Conservation (phyloP, 208 protist genomes). For the Trypanosoma scelopori region DNA sequence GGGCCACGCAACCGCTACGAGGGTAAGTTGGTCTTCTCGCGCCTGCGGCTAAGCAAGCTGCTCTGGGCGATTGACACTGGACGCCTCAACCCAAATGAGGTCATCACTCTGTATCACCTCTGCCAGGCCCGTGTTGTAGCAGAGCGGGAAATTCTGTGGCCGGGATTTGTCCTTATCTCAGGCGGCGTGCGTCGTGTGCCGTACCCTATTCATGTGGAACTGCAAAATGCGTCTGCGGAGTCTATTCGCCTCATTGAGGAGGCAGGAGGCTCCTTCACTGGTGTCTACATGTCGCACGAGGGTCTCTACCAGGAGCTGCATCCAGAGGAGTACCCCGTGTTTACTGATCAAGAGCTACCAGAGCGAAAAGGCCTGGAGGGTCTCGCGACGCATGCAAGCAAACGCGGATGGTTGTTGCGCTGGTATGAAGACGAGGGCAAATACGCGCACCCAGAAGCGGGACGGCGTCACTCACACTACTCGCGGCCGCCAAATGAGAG, state of each 20-base stretch:
- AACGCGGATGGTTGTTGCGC: slow-evolving; percentile 82
- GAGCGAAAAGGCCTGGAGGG: slow-evolving; percentile 78
- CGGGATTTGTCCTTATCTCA: slow-evolving; percentile 79
- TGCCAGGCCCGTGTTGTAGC: slow-evolving; percentile 69
- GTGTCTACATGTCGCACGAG: slow-evolving; percentile 89
- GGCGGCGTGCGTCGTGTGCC: slow-evolving; percentile 64
- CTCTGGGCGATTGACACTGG: slow-evolving; percentile 89
- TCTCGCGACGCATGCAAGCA: slow-evolving; percentile 64
- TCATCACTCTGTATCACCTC: slow-evolving; percentile 86
- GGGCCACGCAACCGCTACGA: slow-evolving; percentile 87
- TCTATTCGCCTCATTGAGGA: slow-evolving; percentile 86
- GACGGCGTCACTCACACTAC: slow-evolving; percentile 80
- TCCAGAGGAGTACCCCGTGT: slow-evolving; percentile 84
- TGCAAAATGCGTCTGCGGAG: slow-evolving; percentile 83
- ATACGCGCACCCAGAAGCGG: slow-evolving; percentile 83
- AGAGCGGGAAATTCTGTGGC: slow-evolving; percentile 81
- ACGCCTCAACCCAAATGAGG: slow-evolving; percentile 87
- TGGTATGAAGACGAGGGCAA: slow-evolving; percentile 90
- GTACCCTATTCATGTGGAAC: slow-evolving; percentile 86
- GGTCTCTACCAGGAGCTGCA: slow-evolving; percentile 88
- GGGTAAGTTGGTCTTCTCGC: slow-evolving; percentile 79
- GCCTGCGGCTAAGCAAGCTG: slow-evolving; percentile 65
- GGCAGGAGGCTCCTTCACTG: slow-evolving; percentile 84
- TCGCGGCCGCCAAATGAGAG: slow-evolving; percentile 68
- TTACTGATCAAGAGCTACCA: slow-evolving; percentile 81